Percentiles rank a stretch among this genome's conserved stretches.
phyloP scores from a whole-genome alignment of 495 filamentous ascomycete genomes.

The Neurospora tetrasperma region DNA sequence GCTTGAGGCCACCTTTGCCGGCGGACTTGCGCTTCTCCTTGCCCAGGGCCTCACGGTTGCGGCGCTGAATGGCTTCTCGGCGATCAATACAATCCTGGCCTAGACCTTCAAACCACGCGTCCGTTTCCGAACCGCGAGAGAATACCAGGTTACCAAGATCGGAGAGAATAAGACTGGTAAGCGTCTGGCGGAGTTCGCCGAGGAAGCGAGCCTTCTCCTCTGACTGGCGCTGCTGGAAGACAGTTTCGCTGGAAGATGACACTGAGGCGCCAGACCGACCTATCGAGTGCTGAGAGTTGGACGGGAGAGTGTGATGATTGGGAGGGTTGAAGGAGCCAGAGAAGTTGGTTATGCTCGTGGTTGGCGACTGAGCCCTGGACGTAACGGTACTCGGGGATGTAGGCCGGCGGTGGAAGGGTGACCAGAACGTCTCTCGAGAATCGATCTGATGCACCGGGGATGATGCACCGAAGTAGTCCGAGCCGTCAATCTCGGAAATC shows the following conservation, averaged over 20 bases:
- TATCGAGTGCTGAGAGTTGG: conserved; percentile 30
- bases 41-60: conserved; percentile 24
- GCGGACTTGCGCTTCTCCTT: conserved; percentile 38
- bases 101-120: conserved; percentile 74
- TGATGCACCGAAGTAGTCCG: conserved; percentile 55
- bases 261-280: conserved; percentile 39
- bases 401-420: conserved; percentile 58
- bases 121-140: conserved; percentile 81
- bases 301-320: conserved; percentile 29
- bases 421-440: conserved; percentile 80
- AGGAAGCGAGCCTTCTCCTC: conserved; percentile 57
- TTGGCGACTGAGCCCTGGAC: conserved; percentile 45
- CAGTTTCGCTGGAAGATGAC: conserved; percentile 49
- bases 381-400: conserved; percentile 50
- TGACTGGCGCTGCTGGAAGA: conserved; percentile 42
- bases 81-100: conserved; percentile 69
- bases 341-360: conserved; percentile 42
- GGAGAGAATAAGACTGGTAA: conserved; percentile 79
- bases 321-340: conserved; percentile 34
- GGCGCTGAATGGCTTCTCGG: conserved; percentile 53
- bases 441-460: conserved; percentile 67
- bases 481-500: conserved; percentile 56
- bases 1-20: conserved; percentile 26
- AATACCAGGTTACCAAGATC: conserved; percentile 83
- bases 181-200: conserved; percentile 60